Base-by-base conservation (phyloP, 2,329 filamentous ascomycete species). In the Hypoxylon sp. region DNA sequence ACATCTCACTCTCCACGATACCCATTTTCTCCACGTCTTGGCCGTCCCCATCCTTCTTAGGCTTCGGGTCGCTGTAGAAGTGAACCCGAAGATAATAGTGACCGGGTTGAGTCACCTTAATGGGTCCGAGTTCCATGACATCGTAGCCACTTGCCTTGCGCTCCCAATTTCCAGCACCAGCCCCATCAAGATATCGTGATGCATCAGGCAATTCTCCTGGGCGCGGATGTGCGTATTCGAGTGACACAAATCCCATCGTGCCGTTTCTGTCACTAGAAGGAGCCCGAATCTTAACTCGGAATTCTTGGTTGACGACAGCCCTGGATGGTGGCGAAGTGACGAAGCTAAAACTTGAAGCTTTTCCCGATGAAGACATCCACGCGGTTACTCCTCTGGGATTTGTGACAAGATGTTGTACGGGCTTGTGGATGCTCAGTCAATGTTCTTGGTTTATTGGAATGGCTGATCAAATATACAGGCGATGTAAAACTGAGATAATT, bases 21-120 rank as follows among this genome's bases (percentile, higher is more conserved):
- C 50, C 61, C 39, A 63, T 31, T 26, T 63, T 50, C 47, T 67
- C 64, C 59, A 67, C 54, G 14, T 55, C 39, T 10, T 51, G 35
- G 2, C 48, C 59, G 14, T 44, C 35, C 14, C 58, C 51, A 26
- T 63, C 64, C 22, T 44, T 26, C 14, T 29, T 42, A 33, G 33
- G 24, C 6, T 35, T 44, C 26, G 64, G 64, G 26, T 50, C 53
- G 59, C 59, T 37, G 54, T 67, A 67, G 42, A 67, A 46, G 26
- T 67, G 64, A 26, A 67, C 19, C 13, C 44, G 51, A 19, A 67
- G 37, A 50, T 50, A 46, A 19, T 63, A 67, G 26, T 37, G 50
- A 9, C 65, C 65, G 11, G 59, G 50, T 24, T 47, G 39, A 44
- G 51, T 63, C 17, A 60, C 46, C 13, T 17, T 33, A 29, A 67